A percentile compares a stretch with the other conserved stretches of the same genome.
phyloP scores from a whole-genome alignment of 2,329 filamentous ascomycete genomes.

The Xylariales sp. region DNA sequence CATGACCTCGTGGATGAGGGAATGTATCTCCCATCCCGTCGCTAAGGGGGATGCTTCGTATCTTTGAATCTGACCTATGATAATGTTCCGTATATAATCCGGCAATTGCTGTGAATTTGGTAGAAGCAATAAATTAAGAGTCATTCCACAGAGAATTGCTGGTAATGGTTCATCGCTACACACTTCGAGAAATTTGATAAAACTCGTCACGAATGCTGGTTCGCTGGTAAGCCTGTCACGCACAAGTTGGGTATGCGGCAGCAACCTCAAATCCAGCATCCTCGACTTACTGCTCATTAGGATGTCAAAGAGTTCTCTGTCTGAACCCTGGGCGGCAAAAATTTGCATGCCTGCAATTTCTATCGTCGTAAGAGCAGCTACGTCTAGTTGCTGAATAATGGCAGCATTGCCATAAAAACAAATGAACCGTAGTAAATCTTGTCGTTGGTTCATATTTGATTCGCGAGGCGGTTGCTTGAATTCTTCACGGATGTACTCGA shows the following conservation, averaged over 20 bases:
- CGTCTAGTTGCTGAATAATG: conserved; percentile 21
- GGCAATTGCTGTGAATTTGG: background rate
- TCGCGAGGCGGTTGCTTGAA: background rate
- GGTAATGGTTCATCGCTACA: background rate
- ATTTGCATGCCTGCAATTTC: background rate
- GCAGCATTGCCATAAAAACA: conserved; percentile 10
- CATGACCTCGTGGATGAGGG: background rate
- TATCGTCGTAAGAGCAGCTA: background rate
- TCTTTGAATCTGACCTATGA: background rate
- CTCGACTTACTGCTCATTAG: background rate
- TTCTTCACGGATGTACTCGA: conserved; percentile 17
- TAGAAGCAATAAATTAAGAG: background rate
- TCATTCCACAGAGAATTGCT: background rate
- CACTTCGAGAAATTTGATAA: background rate
- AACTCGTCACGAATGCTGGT: background rate
- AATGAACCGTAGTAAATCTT: conserved; percentile 5
- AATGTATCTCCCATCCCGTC: background rate
- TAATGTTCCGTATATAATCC: conserved; percentile 4
- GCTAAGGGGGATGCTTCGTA: background rate
- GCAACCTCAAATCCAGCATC: background rate
- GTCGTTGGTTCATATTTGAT: background rate
- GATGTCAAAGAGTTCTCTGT: conserved; percentile 3
- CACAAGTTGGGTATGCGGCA: background rate
- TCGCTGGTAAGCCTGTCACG: conserved; percentile 8
- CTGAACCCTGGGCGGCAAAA: background rate